Evolutionary conservation across 129 eudicot species (phyloP).

Genomic region (Flaveria robusta): DNA sequence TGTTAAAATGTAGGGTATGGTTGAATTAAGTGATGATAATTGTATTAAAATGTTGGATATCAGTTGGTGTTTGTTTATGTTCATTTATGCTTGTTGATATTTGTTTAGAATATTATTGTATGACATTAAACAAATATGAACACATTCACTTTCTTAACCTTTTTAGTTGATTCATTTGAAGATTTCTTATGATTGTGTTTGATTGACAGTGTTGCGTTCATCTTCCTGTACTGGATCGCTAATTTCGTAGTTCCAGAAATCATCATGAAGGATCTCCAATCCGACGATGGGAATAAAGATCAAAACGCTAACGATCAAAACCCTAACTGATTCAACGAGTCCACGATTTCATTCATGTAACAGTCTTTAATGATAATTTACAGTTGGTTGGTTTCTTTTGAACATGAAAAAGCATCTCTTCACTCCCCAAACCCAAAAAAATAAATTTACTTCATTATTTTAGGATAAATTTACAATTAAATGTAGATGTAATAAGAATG

Average conservation of each 20-base stretch:
- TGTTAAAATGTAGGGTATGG: too few species aligned
- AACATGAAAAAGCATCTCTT: constrained; percentile 19
- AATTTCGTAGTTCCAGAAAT: constrained; percentile 73
- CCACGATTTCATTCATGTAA: constrained; percentile 25
- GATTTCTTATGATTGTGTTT: constrained; percentile 15
- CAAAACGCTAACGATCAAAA: constrained; percentile 26
- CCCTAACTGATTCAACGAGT: constrained; percentile 20
- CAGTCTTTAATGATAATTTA: constrained; percentile 20
- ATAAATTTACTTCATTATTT: constrained; percentile 38
- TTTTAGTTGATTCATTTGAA: too few species aligned
- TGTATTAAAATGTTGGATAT: too few species aligned
- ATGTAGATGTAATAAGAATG: constrained; percentile 25
- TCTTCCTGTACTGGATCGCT: constrained; percentile 65
- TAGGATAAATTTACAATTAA: constrained; percentile 46
- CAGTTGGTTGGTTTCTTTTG: constrained; percentile 20
- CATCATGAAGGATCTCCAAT: constrained; percentile 49
- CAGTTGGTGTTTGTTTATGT: too few species aligned
- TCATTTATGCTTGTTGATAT: too few species aligned
- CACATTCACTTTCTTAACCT: too few species aligned
- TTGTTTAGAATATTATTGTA: too few species aligned
- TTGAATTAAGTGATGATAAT: too few species aligned
- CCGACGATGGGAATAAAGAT: constrained; percentile 37
- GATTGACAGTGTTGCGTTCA: constrained; percentile 50
- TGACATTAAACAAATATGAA: too few species aligned
- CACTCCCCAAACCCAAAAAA: constrained; percentile 14